Conservation (phyloP, 257 asterid genomes). For the Handroanthus guayacan region DNA sequence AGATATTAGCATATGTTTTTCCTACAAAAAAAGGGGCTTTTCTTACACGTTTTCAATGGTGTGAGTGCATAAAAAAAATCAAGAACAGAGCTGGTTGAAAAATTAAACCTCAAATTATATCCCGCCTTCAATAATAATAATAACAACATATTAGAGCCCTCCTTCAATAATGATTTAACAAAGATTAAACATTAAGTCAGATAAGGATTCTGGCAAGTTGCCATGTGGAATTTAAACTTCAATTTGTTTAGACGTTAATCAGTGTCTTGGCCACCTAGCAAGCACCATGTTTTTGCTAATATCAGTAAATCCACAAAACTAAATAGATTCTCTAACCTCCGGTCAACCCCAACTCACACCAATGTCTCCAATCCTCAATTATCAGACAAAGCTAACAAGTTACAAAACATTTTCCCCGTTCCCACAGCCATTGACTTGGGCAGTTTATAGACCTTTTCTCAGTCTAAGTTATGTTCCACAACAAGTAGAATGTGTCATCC, state of each 20-base stretch:
- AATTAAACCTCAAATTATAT: not conserved
- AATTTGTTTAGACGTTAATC: constrained; percentile 13
- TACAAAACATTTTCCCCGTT: not conserved
- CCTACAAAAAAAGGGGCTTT: not conserved
- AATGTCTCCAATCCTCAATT: constrained; percentile 18
- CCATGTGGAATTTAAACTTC: constrained; percentile 5
- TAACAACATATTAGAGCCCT: not conserved
- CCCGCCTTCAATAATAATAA: too few relatives aligned
- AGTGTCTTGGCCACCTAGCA: not conserved
- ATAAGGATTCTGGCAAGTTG: constrained; percentile 32
- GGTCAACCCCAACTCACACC: constrained; percentile 24
- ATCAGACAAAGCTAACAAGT: constrained; percentile 27
- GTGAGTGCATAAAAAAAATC: too few relatives aligned
- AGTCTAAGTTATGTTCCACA: not conserved
- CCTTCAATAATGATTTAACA: constrained; percentile 20
- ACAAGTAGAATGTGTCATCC: not conserved
- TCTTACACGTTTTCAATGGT: too few relatives aligned
- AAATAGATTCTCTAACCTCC: constrained; percentile 10
- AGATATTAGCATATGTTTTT: not conserved
- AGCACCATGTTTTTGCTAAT: constrained; percentile 31
- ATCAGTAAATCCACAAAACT: not conserved
- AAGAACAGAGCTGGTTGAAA: not conserved
- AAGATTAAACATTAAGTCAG: not conserved
- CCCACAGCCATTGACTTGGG: constrained; percentile 25
- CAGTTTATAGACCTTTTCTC: not conserved